phyloP scores from a whole-genome alignment of 768 basidiomycete genomes.

The Suillus clintonianus region DNA sequence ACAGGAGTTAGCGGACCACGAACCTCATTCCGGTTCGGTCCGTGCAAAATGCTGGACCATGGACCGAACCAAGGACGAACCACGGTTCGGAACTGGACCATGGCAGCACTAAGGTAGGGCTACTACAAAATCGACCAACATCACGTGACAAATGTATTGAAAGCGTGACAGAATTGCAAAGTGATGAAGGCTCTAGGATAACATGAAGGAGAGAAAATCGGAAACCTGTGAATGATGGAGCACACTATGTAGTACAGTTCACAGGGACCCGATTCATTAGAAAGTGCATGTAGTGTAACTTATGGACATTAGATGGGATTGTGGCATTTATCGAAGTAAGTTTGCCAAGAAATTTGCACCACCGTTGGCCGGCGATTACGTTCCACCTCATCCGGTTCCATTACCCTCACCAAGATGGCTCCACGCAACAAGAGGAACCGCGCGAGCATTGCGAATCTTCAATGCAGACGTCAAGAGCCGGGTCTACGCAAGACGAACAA shows the following conservation, averaged over 20 bases:
- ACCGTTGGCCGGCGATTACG: no score
- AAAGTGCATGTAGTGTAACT: neutral
- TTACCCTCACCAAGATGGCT: no score
- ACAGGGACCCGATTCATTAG: neutral
- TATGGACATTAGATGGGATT: neutral
- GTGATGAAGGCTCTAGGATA: neutral
- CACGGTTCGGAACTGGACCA: neutral
- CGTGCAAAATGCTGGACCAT: neutral
- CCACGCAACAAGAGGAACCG: neutral
- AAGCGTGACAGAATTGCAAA: constrained; percentile 1
- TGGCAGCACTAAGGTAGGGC: neutral
- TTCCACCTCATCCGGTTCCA: no score
- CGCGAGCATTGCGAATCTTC: neutral
- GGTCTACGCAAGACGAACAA: neutral
- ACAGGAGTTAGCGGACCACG: neutral
- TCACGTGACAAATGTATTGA: no score
- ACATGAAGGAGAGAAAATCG: neutral
- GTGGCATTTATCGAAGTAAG: neutral
- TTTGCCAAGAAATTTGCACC: neutral
- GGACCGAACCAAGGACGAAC: neutral
- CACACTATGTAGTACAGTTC: neutral
- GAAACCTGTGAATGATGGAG: neutral
- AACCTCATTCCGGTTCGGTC: neutral
- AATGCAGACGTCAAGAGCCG: neutral
- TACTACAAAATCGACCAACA: no score